Evolutionary conservation across 1,284 basidiomycete species (phyloP).

Genomic region (Erythrobasidium hasegawianum): DNA sequence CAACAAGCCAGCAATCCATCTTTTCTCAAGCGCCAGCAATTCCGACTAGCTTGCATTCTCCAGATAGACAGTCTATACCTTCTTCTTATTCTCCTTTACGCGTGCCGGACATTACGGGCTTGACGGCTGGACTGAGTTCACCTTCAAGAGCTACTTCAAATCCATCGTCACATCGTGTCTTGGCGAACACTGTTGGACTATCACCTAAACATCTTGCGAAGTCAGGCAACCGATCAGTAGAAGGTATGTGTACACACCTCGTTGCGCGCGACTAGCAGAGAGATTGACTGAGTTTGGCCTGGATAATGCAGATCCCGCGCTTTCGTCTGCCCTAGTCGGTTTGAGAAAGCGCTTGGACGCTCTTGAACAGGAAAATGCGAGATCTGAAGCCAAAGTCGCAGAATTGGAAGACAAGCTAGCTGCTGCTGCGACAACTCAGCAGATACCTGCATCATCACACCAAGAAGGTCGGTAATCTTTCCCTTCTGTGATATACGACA

Average conservation of each 20-base stretch:
- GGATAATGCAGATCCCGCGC: slow-evolving; percentile 30
- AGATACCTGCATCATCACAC: neutral
- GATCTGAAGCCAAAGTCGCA: slow-evolving; percentile 36
- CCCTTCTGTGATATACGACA: too few species aligned
- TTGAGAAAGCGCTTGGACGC: slow-evolving; percentile 28
- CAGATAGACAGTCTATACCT: slow-evolving; percentile 2
- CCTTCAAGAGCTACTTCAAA: slow-evolving; percentile 18
- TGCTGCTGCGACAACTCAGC: neutral
- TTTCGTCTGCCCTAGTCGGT: slow-evolving; percentile 18
- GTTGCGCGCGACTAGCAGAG: too few species aligned
- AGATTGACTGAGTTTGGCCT: too few species aligned
- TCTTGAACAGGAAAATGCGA: slow-evolving; percentile 42
- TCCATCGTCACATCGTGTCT: slow-evolving; percentile 17
- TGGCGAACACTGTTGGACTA: slow-evolving; percentile 2
- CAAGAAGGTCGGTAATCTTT: slow-evolving; percentile 16
- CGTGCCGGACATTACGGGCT: slow-evolving; percentile 42
- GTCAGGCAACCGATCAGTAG: neutral
- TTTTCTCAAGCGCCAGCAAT: neutral
- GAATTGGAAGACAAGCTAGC: slow-evolving; percentile 39
- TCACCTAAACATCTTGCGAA: neutral
- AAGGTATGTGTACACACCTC: slow-evolving; percentile 17
- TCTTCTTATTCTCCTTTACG: slow-evolving; percentile 11
- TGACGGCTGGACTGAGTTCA: slow-evolving; percentile 41
- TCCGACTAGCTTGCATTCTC: slow-evolving; percentile 1
- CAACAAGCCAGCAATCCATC: neutral